Conservation (phyloP, 495 filamentous ascomycete species). For the Podospora sp. region DNA sequence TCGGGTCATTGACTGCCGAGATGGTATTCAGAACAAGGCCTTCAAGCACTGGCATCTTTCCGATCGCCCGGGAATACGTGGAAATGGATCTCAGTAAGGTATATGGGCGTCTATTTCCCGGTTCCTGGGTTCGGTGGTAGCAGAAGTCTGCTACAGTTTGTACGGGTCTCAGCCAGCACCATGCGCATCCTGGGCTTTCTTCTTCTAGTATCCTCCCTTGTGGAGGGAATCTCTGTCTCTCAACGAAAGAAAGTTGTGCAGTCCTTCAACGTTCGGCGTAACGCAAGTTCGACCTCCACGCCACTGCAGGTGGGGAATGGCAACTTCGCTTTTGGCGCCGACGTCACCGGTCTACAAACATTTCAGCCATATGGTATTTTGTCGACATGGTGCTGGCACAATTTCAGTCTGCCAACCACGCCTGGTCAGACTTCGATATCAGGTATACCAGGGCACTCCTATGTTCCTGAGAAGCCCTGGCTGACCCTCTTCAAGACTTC, state of each 20-base stretch:
- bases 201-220: conserved; percentile 24
- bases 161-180: background rate
- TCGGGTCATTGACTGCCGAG: background rate
- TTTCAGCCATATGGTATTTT: conserved; percentile 61
- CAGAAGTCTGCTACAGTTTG: background rate
- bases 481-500: conserved; percentile 37
- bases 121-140: background rate
- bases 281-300: conserved; percentile 48
- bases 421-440: conserved; percentile 41
- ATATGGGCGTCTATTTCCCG: conserved; percentile 2
- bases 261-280: conserved; percentile 33
- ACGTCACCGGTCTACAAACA: conserved; percentile 59
- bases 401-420: conserved; percentile 55
- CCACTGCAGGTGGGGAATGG: conserved; percentile 58
- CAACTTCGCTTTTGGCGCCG: conserved; percentile 59
- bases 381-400: conserved; percentile 61
- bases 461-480: background rate
- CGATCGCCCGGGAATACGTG: background rate
- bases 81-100: background rate
- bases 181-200: conserved; percentile 27
- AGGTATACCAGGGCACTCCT: conserved; percentile 27
- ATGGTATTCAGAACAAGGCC: background rate
- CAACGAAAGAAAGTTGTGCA: conserved; percentile 40
- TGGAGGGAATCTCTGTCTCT: conserved; percentile 31
- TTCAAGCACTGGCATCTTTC: background rate